phyloP scores from a whole-genome alignment of 805 yeast species.

The Suhomyces sp. region DNA sequence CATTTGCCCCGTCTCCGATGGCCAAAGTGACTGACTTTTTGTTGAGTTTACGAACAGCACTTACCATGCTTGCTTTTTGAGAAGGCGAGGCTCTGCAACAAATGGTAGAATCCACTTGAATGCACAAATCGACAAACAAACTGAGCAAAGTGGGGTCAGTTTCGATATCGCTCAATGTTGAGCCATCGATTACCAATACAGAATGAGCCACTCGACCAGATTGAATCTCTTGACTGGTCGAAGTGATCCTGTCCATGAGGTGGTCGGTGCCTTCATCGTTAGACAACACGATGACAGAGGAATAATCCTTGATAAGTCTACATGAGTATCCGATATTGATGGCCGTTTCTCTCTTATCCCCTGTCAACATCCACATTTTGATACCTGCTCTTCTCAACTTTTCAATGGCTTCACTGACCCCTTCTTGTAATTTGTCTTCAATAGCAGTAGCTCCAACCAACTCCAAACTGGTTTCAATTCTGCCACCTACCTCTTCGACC shows the following conservation, averaged over 20 bases:
- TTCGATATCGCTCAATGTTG: constrained; percentile 71
- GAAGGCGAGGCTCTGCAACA: constrained; percentile 97
- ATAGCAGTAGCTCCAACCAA: constrained; percentile 93
- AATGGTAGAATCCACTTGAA: constrained; percentile 84
- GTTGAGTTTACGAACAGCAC: constrained; percentile 69
- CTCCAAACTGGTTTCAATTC: constrained; percentile 65
- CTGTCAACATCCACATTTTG: constrained; percentile 97
- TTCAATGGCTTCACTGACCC: constrained; percentile 95
- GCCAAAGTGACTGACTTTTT: constrained; percentile 81
- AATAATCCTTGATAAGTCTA: constrained; percentile 86
- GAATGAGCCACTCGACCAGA: constrained; percentile 84
- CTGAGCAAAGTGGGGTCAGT: constrained; percentile 68
- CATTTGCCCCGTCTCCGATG: constrained; percentile 99
- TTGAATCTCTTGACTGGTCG: constrained; percentile 70
- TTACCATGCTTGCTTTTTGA: constrained; percentile 89
- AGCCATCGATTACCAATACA: constrained; percentile 95
- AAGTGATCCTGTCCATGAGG: constrained; percentile 64
- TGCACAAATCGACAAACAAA: constrained; percentile 78
- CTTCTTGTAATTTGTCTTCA: constrained; percentile 93
- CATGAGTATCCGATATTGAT: constrained; percentile 96
- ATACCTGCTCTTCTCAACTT: constrained; percentile 91
- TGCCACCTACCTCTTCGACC: constrained; percentile 70
- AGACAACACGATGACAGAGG: constrained; percentile 76
- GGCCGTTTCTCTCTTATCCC: constrained; percentile 97
- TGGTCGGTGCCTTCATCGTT: constrained; percentile 48